These are phyloP conservation scores for Lodderomyces beijingensis DNA, from an alignment of 1,139 yeast species.

Conservation along the genomic window DNA sequence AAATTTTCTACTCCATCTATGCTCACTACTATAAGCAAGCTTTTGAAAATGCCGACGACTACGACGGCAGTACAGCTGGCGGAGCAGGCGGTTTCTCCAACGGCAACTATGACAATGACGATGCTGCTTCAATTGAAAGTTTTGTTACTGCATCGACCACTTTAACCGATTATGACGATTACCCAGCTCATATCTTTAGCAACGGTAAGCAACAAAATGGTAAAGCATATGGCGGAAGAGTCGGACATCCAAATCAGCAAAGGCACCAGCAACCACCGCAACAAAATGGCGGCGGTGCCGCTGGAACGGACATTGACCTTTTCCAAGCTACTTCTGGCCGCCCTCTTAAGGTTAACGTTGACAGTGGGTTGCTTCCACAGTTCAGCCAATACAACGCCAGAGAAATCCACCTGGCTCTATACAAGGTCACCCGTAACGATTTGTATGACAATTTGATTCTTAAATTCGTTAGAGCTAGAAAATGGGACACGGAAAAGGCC, in stretches of 20 bases:
- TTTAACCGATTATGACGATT: conserved; percentile 22
- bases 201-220: conserved; percentile 8
- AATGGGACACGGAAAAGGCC: conserved; percentile 31
- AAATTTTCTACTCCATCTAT: conserved; percentile 20
- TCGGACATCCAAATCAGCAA: conserved; percentile 9
- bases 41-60: conserved; percentile 23
- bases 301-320: conserved; percentile 3
- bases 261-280: conserved; percentile 7
- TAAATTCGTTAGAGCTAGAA: conserved; percentile 42
- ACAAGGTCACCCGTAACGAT: conserved; percentile 25
- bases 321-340: conserved; percentile 8
- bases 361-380: conserved; percentile 14
- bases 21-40: conserved; percentile 21
- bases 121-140: conserved; percentile 26
- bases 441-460: conserved; percentile 33
- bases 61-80: conserved; percentile 11
- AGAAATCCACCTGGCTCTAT: conserved; percentile 24
- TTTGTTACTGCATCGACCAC: conserved; percentile 38
- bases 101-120: conserved; percentile 19
- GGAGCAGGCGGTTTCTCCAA: conserved; percentile 12
- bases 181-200: conserved; percentile 11
- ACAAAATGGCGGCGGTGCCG: conserved; percentile 7
- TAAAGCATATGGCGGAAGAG: conserved; percentile 12
- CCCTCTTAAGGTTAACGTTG: conserved; percentile 16
- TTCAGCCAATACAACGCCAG: conserved; percentile 22